A percentile compares a stretch with the other conserved stretches of the same genome.
Evolutionary conservation across 768 basidiomycete species (phyloP).

Genomic region (Lactarius indigo): DNA sequence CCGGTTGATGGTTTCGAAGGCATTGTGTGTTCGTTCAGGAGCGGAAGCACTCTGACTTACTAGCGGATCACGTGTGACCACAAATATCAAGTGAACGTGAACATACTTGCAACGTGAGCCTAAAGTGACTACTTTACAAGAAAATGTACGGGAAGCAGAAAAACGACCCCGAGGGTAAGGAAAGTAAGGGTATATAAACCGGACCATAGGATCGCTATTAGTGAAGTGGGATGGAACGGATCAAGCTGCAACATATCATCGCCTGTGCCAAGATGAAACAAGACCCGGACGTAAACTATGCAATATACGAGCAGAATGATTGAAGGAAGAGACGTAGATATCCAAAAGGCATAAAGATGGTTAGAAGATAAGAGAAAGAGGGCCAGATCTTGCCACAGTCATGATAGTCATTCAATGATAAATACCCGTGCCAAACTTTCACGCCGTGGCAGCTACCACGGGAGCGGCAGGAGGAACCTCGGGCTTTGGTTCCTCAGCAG

Average conservation of each 20-base stretch:
- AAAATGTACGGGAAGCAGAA: slow-evolving; percentile 52
- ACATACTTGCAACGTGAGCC: slow-evolving; percentile 20
- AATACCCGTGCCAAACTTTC: slow-evolving; percentile 44
- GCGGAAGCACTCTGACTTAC: neutral
- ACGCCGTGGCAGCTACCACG: slow-evolving; percentile 79
- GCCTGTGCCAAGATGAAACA: slow-evolving; percentile 44
- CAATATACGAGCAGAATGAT: slow-evolving; percentile 28
- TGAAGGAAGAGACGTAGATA: slow-evolving; percentile 33
- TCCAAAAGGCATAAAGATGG: slow-evolving; percentile 33
- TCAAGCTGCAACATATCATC: slow-evolving; percentile 61
- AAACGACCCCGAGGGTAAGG: slow-evolving; percentile 50
- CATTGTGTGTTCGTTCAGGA: slow-evolving; percentile 43
- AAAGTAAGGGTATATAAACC: slow-evolving; percentile 40
- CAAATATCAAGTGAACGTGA: neutral
- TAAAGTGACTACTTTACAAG: slow-evolving; percentile 52
- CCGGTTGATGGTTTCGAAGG: slow-evolving; percentile 54
- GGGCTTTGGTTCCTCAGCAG: slow-evolving; percentile 34
- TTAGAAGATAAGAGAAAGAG: slow-evolving; percentile 27
- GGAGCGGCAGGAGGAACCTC: slow-evolving; percentile 53
- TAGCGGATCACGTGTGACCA: slow-evolving; percentile 3
- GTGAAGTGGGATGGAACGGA: slow-evolving; percentile 65
- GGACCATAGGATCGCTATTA: slow-evolving; percentile 53
- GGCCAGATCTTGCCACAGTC: slow-evolving; percentile 27
- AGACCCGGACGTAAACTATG: slow-evolving; percentile 58
- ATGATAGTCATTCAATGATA: slow-evolving; percentile 34